Percentiles rank a stretch among this genome's conserved stretches.
Evolutionary conservation across 345 rosid genomes (phyloP).

Genomic region (Euphorbia lathyris): DNA sequence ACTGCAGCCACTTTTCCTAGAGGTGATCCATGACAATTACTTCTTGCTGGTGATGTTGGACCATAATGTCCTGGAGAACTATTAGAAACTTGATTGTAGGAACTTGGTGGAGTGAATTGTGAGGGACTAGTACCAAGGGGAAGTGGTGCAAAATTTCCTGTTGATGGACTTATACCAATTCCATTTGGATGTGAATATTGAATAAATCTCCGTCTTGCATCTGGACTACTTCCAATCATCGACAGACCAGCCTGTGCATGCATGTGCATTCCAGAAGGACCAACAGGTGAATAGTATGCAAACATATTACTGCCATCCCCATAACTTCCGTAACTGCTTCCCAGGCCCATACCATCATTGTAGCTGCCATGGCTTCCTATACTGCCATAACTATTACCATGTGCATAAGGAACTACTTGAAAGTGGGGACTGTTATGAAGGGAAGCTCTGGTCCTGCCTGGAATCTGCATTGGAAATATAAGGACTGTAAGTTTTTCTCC

Average conservation of each 20-base stretch:
- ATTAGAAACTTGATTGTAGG: constrained; percentile 56
- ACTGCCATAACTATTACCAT: constrained; percentile 88
- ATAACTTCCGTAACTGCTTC: constrained; percentile 89
- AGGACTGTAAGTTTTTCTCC: background rate
- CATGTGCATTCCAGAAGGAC: constrained; percentile 78
- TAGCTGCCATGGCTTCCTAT: constrained; percentile 95
- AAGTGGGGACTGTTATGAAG: constrained; percentile 81
- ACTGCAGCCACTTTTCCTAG: constrained; percentile 77
- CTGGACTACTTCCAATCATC: constrained; percentile 89
- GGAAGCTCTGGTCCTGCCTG: constrained; percentile 61
- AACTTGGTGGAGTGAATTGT: constrained; percentile 87
- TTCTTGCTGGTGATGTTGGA: constrained; percentile 90
- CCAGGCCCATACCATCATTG: constrained; percentile 73
- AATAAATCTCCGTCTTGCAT: constrained; percentile 75
- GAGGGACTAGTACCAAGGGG: constrained; percentile 98
- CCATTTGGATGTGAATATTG: constrained; percentile 78
- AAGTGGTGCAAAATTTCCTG: constrained; percentile 84
- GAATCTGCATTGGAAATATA: constrained; percentile 44
- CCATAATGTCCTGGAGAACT: constrained; percentile 98
- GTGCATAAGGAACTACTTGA: constrained; percentile 62
- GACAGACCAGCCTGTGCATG: constrained; percentile 65
- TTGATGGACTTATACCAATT: constrained; percentile 88
- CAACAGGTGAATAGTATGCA: constrained; percentile 89
- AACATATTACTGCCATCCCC: constrained; percentile 72
- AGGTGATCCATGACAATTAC: constrained; percentile 88